Base-by-base conservation (phyloP, 192 early-diverging fungal species). In the Geranomyces variabilis region DNA sequence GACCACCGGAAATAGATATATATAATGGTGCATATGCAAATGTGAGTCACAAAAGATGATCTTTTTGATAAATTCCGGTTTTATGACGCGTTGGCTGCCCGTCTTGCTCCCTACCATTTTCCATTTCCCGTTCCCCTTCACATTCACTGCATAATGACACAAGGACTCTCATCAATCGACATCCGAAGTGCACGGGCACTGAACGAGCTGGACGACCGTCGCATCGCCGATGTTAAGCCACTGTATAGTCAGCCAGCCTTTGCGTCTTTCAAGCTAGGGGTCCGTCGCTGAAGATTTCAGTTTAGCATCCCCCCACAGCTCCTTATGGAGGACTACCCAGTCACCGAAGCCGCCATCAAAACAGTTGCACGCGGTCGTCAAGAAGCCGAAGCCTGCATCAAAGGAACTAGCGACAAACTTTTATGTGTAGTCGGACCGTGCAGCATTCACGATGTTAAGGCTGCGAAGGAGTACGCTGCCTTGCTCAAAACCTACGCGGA, bases 341-440 rank as follows among this genome's bases (percentile, higher is more conserved):
- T 95, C 41, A 89, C 91, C 19, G 81, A 90, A 47, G 67, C 84
- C 30, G 93, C 93, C 36, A 87, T 88, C n/a, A 77, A 84, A 48
- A 93, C 92, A 31, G 89, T 94, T 31, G 79, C 90, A 34, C 67
- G 82, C 61, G 92, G 29, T 13, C 66, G 74, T 9, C 1, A 17
- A 15, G 67, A 61, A 30, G 74, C 74, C 10, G 71, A 74, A 58
- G 29, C 24, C 9, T 49, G 51, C 45, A 67, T 98, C 61, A 84
- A 86, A 36, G 88, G 90, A 30, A 76, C 86, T 41, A 93, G 95
- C 71, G 95, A 98, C 81, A 85, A 93, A 47, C 83, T 98, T 8
- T 84, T 98, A 31, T 87, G 94, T 13, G 87, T 98, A 44, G 93
- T 96, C 22, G 96, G 96, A 9, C 96, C 96, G 12, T 98, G 96